Percentiles rank a stretch among this genome's conserved stretches.
These are phyloP conservation scores for Eucalyptus coolabah DNA, from an alignment of 345 rosid species.

Conservation along the genomic window DNA sequence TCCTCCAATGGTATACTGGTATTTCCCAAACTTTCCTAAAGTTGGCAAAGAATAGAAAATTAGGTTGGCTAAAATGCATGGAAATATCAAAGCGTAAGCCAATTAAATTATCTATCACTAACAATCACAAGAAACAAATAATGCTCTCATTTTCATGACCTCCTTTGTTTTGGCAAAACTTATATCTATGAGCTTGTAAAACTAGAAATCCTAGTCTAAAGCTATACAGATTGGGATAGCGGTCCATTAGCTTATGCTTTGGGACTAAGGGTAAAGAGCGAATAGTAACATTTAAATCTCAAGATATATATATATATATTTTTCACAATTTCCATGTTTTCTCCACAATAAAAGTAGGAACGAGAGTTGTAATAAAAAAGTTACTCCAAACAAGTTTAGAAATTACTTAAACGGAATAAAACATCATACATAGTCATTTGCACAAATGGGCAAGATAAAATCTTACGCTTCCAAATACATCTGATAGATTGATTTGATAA, in stretches of 20 bases:
- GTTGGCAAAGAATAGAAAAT: not conserved
- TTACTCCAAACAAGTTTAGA: not conserved
- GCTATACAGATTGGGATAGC: not conserved
- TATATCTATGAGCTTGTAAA: not conserved
- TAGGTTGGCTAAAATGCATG: not conserved
- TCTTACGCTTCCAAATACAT: not conserved
- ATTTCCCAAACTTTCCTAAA: not conserved
- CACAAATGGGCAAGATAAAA: not conserved
- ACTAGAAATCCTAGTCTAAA: not conserved
- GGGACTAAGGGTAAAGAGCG: not conserved
- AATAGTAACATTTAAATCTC: not conserved
- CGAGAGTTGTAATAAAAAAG: not conserved
- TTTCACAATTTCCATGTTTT: not conserved
- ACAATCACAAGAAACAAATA: not conserved
- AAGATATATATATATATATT: not conserved
- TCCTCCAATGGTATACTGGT: not conserved
- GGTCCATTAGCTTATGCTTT: not conserved
- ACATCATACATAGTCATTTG: not conserved
- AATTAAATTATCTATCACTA: not conserved
- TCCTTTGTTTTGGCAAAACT: not conserved
- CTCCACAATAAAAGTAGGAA: not conserved
- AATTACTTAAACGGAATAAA: not conserved
- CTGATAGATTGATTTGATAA: not conserved
- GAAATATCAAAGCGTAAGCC: not conserved
- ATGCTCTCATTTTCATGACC: not conserved